Percentiles rank a stretch among this genome's conserved stretches.
Evolutionary conservation across 2,329 filamentous ascomycete genomes (phyloP).

Genomic region (Sporothrix pseudoabietina): DNA sequence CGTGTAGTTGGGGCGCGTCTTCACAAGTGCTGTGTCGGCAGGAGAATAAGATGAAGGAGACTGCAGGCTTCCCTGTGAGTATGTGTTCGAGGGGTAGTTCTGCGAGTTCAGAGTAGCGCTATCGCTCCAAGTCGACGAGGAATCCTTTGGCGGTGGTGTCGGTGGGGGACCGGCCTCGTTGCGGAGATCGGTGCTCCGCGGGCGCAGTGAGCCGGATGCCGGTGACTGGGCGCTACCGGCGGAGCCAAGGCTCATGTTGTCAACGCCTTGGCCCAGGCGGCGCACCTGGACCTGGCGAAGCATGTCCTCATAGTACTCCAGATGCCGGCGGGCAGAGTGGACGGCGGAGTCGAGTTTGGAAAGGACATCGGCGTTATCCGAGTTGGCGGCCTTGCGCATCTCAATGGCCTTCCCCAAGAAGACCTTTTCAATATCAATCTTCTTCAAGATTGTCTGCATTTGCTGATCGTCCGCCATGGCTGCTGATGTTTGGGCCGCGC

Average conservation of each 20-base stretch:
- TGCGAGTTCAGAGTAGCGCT: constrained; percentile 58
- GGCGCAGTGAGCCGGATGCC: constrained; percentile 42
- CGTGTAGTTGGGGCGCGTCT: constrained; percentile 84
- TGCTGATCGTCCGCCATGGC: constrained; percentile 66
- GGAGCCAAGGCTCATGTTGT: constrained; percentile 62
- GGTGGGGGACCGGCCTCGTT: constrained; percentile 54
- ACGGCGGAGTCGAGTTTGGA: constrained; percentile 92
- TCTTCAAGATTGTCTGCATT: constrained; percentile 81
- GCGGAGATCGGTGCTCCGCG: constrained; percentile 51
- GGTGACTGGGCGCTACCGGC: constrained; percentile 39
- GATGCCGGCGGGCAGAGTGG: constrained; percentile 84
- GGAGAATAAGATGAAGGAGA: constrained; percentile 28
- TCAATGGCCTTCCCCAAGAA: constrained; percentile 91
- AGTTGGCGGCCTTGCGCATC: constrained; percentile 79
- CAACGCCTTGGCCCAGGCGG: constrained; percentile 67
- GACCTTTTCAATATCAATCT: constrained; percentile 96
- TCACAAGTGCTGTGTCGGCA: constrained; percentile 54
- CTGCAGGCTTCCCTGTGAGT: constrained; percentile 46
- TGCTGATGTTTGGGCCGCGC: constrained; percentile 37
- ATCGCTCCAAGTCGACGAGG: constrained; percentile 52
- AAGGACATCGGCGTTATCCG: constrained; percentile 87
- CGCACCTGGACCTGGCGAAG: constrained; percentile 86
- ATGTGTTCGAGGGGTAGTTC: constrained; percentile 58
- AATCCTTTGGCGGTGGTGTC: constrained; percentile 74
- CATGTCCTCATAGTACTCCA: constrained; percentile 88